phyloP scores from a whole-genome alignment of 176 grass and related monocot genomes.

The Cymbopogon citratus region DNA sequence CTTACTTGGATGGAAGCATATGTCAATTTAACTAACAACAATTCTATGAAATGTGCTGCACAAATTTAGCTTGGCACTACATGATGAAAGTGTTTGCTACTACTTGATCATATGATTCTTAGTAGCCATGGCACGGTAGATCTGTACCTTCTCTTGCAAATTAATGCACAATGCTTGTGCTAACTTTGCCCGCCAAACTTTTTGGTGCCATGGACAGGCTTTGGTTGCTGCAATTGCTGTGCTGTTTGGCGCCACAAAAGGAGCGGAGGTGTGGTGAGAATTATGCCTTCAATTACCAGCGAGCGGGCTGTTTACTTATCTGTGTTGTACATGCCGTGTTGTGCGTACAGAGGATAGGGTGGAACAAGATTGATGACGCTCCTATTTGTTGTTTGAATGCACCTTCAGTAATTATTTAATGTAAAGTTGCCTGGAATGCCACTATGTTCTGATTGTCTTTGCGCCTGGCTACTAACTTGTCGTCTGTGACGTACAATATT shows the following conservation, averaged over 20 bases:
- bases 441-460: not conserved
- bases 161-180: not conserved
- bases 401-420: not conserved
- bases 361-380: not conserved
- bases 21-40: not conserved
- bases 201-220: constrained; percentile 49
- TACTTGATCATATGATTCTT: constrained; percentile 12
- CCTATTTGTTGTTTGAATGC: not conserved
- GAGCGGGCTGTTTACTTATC: not conserved
- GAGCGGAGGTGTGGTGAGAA: constrained; percentile 55
- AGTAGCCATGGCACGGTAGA: not conserved
- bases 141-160: not conserved
- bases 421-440: not conserved
- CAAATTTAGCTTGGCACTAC: constrained; percentile 3
- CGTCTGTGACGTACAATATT: not conserved
- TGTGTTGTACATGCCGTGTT: constrained; percentile 29
- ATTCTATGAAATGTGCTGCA: not conserved
- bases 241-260: constrained; percentile 59
- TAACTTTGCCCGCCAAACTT: constrained; percentile 23
- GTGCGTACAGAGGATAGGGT: constrained; percentile 1
- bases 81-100: not conserved
- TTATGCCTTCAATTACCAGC: not conserved
- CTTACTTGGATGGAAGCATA: not conserved
- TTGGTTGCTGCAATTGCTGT: constrained; percentile 56
- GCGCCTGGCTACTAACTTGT: not conserved